A percentile compares a stretch with the other conserved stretches of the same genome.
Conservation (phyloP, 306 rosid genomes). For the Vigna nakashimae region DNA sequence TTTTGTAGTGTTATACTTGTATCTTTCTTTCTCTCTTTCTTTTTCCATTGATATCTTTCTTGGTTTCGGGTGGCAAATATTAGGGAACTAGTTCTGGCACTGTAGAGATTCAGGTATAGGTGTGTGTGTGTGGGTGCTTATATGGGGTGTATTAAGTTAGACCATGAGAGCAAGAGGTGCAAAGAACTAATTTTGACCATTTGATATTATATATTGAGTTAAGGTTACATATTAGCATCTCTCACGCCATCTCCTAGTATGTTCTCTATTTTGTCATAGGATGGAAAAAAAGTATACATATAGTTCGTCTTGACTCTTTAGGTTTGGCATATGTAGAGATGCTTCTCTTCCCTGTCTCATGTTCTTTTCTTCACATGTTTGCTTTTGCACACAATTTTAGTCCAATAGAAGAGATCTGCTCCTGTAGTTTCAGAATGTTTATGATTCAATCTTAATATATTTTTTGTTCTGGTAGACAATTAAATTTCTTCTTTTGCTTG, state of each 20-base stretch:
- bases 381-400: slow-evolving; percentile 17
- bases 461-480: slow-evolving; percentile 15
- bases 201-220: background rate
- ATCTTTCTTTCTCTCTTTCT: background rate
- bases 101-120: slow-evolving; percentile 13
- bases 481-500: slow-evolving; percentile 22
- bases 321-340: slow-evolving; percentile 12
- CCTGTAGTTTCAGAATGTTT: slow-evolving; percentile 13
- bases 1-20: slow-evolving; percentile 12
- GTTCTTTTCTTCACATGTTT: slow-evolving; percentile 23
- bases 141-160: background rate
- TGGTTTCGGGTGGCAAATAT: slow-evolving; percentile 16
- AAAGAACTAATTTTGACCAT: background rate
- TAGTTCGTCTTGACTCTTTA: slow-evolving; percentile 22
- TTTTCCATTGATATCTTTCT: slow-evolving; percentile 4
- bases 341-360: slow-evolving; percentile 24
- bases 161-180: background rate
- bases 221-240: background rate
- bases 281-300: background rate
- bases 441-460: background rate
- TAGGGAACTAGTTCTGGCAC: slow-evolving; percentile 25
- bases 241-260: background rate
- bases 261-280: background rate
- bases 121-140: background rate
- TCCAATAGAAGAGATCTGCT: slow-evolving; percentile 32